Conservation (phyloP, 176 grass and related monocot genomes). For the Oryza punctata region DNA sequence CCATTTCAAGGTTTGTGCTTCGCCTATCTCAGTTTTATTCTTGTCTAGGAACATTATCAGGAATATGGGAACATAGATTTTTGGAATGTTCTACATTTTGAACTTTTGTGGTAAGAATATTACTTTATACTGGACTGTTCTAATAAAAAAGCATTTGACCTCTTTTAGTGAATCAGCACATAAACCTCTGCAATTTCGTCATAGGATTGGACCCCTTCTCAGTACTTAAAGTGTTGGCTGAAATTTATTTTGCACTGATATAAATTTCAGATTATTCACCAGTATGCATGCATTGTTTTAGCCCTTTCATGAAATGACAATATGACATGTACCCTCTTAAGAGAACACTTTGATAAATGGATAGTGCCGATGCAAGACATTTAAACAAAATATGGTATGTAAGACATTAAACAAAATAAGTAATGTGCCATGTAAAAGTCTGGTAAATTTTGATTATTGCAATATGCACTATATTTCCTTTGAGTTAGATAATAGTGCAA, state of each 20-base stretch:
- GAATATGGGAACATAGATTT: background rate
- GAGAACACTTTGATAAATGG: background rate
- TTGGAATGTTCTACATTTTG: background rate
- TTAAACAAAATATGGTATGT: background rate
- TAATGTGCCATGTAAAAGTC: background rate
- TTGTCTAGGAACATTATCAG: slow-evolving; percentile 3
- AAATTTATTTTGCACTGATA: background rate
- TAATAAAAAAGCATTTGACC: background rate
- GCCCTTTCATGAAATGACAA: background rate
- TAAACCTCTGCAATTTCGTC: background rate
- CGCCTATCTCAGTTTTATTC: background rate
- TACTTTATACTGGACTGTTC: background rate
- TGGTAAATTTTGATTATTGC: background rate
- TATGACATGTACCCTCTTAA: background rate
- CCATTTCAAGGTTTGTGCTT: slow-evolving; percentile 78
- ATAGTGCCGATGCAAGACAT: background rate
- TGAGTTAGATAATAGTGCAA: background rate
- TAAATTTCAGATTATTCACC: background rate
- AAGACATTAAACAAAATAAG: slow-evolving; percentile 7
- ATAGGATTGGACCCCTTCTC: background rate
- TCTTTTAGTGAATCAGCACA: background rate
- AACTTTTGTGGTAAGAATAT: background rate
- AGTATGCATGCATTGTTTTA: slow-evolving; percentile 9
- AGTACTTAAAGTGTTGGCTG: background rate
- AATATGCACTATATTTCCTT: slow-evolving; percentile 7